Evolutionary conservation across 129 eudicot species (phyloP).

Genomic region (Saposhnikovia divaricata): DNA sequence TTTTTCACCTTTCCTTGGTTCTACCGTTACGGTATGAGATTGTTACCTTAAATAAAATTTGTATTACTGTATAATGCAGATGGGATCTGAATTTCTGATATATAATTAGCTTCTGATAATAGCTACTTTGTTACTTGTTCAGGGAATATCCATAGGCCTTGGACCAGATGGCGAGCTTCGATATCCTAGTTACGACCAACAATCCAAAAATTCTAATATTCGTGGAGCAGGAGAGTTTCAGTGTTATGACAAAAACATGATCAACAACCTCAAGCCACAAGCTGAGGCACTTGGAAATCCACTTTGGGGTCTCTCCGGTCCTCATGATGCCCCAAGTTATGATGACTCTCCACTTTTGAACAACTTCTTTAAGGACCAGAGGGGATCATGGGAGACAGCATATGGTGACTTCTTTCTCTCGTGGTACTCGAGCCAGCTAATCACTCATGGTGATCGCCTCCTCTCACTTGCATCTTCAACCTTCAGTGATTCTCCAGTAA

Average conservation of each 20-base stretch:
- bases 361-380: slow-evolving; percentile 57
- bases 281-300: slow-evolving; percentile 56
- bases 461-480: slow-evolving; percentile 57
- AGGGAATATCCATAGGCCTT: slow-evolving; percentile 73
- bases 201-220: slow-evolving; percentile 10
- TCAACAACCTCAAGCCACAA: slow-evolving; percentile 37
- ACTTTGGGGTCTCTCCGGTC: slow-evolving; percentile 84
- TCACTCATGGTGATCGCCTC: slow-evolving; percentile 59
- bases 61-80: not conserved
- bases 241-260: slow-evolving; percentile 74
- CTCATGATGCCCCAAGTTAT: slow-evolving; percentile 72
- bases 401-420: slow-evolving; percentile 89
- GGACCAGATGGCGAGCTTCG: slow-evolving; percentile 95
- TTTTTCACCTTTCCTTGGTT: slow-evolving; percentile 50
- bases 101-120: not conserved
- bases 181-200: slow-evolving; percentile 48
- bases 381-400: slow-evolving; percentile 77
- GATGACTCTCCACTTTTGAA: slow-evolving; percentile 41
- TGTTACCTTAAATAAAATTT: not conserved
- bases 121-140: slow-evolving; percentile 10
- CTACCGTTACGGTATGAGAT: slow-evolving; percentile 70
- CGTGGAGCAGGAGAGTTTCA: slow-evolving; percentile 87
- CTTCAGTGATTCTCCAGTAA: slow-evolving; percentile 31
- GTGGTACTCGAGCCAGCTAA: slow-evolving; percentile 66
- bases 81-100: not conserved